Evolutionary conservation across 768 basidiomycete species (phyloP).

Genomic region (Tephrocybe sp.): DNA sequence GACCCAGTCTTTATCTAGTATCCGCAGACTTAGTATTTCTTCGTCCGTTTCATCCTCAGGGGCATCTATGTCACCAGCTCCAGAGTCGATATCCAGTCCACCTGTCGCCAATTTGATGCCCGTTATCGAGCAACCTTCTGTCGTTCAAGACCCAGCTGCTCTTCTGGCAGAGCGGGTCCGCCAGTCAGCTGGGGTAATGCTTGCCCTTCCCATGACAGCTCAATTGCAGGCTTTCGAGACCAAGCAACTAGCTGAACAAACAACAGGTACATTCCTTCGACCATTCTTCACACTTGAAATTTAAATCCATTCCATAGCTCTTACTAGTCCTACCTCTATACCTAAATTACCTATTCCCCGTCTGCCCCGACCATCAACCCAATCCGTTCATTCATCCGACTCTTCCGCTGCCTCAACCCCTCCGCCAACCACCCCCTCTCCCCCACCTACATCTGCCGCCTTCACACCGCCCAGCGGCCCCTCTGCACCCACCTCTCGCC

Average conservation of each 20-base stretch:
- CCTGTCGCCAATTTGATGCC: conserved; percentile 16
- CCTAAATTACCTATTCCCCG: conserved; percentile 39
- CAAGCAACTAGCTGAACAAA: conserved; percentile 8
- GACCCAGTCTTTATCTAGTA: conserved; percentile 24
- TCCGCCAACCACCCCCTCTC: conserved; percentile 36
- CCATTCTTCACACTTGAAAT: neutral
- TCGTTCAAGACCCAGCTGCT: conserved; percentile 11
- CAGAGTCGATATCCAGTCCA: conserved; percentile 34
- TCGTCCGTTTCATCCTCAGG: conserved; percentile 56
- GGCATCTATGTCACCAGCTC: conserved; percentile 48
- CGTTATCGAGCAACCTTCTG: conserved; percentile 16
- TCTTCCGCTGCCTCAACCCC: conserved; percentile 40
- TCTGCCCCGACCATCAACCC: conserved; percentile 25
- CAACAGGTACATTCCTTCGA: conserved; percentile 19
- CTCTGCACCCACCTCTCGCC: conserved; percentile 20
- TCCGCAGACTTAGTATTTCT: conserved; percentile 47
- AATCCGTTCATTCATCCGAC: conserved; percentile 22
- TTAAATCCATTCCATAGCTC: conserved; percentile 12
- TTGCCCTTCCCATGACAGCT: conserved; percentile 42
- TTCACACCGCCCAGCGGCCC: conserved; percentile 10
- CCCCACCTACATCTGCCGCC: conserved; percentile 14
- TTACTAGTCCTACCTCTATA: conserved; percentile 16
- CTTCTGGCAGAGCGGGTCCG: conserved; percentile 49
- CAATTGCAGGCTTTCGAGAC: conserved; percentile 28
- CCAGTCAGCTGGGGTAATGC: conserved; percentile 55